phyloP scores from a whole-genome alignment of 345 rosid genomes.

The Eucalyptus marginata region DNA sequence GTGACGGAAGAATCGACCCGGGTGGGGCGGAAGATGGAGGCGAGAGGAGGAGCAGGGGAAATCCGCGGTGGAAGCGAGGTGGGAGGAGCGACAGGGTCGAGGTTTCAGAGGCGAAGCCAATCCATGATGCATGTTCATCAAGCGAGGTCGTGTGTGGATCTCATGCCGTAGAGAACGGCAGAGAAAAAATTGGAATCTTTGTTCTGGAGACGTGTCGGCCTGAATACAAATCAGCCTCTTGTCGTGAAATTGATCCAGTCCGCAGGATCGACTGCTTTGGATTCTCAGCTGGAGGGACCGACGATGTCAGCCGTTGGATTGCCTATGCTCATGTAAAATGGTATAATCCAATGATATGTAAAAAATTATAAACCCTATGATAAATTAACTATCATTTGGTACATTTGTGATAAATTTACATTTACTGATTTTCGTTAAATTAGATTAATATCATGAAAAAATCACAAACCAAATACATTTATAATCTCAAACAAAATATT shows the following conservation, averaged over 20 bases:
- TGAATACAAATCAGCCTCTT: neutral
- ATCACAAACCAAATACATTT: too few species aligned
- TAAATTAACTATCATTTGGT: too few species aligned
- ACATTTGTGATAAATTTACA: accelerated
- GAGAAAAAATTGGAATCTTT: neutral
- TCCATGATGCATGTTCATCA: constrained; percentile 15
- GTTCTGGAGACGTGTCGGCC: neutral
- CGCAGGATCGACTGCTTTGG: neutral
- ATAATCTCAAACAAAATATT: accelerated
- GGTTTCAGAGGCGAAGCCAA: constrained; percentile 5
- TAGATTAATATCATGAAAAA: accelerated
- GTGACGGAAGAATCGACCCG: neutral
- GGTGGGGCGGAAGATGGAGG: neutral
- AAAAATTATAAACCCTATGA: too few species aligned
- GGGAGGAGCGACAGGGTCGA: neutral
- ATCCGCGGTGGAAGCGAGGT: neutral
- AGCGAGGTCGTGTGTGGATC: neutral
- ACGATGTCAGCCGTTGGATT: neutral
- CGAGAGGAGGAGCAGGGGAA: neutral
- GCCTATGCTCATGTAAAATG: neutral
- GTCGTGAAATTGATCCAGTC: neutral
- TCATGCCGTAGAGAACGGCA: neutral
- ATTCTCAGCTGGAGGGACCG: neutral
- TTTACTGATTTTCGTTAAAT: accelerated
- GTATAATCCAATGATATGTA: neutral